These are phyloP conservation scores for Mucor mucedo DNA, from an alignment of 371 early-diverging fungal genomes.

Conservation along the genomic window DNA sequence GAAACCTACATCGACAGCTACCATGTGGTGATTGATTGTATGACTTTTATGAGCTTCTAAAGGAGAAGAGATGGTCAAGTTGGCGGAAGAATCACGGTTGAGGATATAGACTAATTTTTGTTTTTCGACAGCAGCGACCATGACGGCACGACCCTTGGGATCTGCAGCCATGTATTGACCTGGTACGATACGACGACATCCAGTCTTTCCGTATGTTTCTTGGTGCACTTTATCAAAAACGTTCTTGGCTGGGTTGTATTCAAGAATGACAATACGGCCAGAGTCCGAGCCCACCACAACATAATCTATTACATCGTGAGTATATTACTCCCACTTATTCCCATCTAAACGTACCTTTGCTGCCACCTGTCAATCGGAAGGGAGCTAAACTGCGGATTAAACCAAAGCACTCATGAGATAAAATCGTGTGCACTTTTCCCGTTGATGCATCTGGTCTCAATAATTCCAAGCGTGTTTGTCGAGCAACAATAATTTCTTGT, in stretches of 20 bases:
- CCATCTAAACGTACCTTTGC: conserved; percentile 57
- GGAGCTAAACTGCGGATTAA: conserved; percentile 79
- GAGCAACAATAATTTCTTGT: conserved; percentile 91
- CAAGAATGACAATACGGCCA: conserved; percentile 90
- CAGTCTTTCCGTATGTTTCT: conserved; percentile 96
- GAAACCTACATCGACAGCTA: conserved; percentile 96
- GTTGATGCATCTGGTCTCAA: conserved; percentile 78
- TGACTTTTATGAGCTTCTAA: conserved; percentile 91
- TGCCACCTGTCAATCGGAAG: conserved; percentile 78
- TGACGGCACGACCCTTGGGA: conserved; percentile 95
- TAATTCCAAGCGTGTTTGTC: conserved; percentile 83
- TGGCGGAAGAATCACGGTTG: conserved; percentile 88
- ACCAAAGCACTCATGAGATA: conserved; percentile 88
- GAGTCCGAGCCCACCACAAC: conserved; percentile 91
- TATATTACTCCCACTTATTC: no score
- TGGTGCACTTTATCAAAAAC: conserved; percentile 85
- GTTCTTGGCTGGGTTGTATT: conserved; percentile 81
- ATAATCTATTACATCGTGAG: conserved; percentile 67
- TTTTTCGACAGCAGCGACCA: conserved; percentile 95
- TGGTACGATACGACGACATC: conserved; percentile 88
- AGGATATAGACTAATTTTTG: conserved; percentile 95
- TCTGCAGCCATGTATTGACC: conserved; percentile 96
- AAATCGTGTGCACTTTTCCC: conserved; percentile 79
- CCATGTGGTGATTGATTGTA: conserved; percentile 76
- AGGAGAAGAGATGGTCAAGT: conserved; percentile 93